Evolutionary conservation across 2,329 filamentous ascomycete genomes (phyloP), one percentile per base, ranked within the genome.

Genomic region (Metarhizium humberi): DNA sequence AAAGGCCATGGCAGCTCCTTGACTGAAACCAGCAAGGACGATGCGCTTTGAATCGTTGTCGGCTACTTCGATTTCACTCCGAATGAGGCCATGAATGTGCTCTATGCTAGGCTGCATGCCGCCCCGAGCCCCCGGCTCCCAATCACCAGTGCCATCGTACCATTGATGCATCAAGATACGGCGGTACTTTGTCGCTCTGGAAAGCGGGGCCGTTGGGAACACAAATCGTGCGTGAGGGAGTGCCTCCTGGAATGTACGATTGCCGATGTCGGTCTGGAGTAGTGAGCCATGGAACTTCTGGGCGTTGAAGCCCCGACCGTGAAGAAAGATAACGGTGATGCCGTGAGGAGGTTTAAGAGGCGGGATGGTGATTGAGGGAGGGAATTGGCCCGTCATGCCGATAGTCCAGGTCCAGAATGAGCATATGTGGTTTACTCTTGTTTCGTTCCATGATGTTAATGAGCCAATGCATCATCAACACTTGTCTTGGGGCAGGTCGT

Each of bases 21-120:
- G 79, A 51, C 80, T 82, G 18, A 81, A 63, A 0, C 79, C 79
- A 43, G 75, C 74, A 0, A 82, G 57, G 1, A 79, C 63, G 0
- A 81, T 63, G 46, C 71, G 74, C 13, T 59, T 52, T 0, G 67
- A 58, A 3, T 75, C 72, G 0, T 66, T 67, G 0, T 50, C 51
- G 0, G 80, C 55, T 0, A 62, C n/a, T 1, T 52, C 60, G 1
- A 71, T 66, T 56, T 78, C 76, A 0, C 56, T 46, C 3, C 55
- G 52, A 1, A 79, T 10, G 1, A 79, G 57, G 0, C 36, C 58
- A 43, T 76, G 73, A 0, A 80, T 51, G 54, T 71, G 73, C 8
- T 59, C 59, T 3, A 68, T 65, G 3, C 73, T 76, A n/a, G 75
- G 71, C 0, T 67, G 62, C 50, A 82, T 68, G 11, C 67, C 62